Evolutionary conservation across 345 rosid genomes (phyloP), one percentile per base, ranked within the genome.

Genomic region (Acer campestre): DNA sequence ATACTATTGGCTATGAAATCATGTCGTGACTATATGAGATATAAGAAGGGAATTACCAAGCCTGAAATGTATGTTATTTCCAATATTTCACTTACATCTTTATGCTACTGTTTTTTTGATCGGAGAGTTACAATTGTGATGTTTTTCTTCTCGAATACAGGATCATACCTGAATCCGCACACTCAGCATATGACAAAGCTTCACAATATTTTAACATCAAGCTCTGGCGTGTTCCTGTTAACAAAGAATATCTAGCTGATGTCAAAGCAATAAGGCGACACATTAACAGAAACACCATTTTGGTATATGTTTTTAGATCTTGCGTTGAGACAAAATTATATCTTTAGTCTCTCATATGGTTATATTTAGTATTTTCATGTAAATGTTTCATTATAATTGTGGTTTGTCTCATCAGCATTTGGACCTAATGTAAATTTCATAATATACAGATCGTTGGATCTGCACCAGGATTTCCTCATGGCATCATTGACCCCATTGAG

Each of bases 381-480:
- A 20, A 48, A 74, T 55, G n/a, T 44, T 74, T 23, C 61, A 67
- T 61, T 73, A 12, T 67, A 59, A 48, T 22, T 71, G 12, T 27
- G 25, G 68, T 56, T 11, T 78, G 9, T 61, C 31, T 71, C 64
- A 80, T 71, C 64, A 78, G 1, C 42, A 17, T 42, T 44, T 38
- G 61, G 74, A 61, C 49, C 78, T 82, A 58, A 82, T 74, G 27
- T 68, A 18, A 55, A 48, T 76, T 68, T 67, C 70, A 62, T 83
- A 59, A 48, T 76, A 49, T 86, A 73, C 89, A 96, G 99, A 92
- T 96, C 84, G 97, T 96, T 84, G 99, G 97, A 85, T 96, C 99
- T 81, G 97, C 99, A 40, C 98, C 99, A 49, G 98, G 98, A 29
- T 96, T 82, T 78, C 99, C 98, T 85, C 99, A 96, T 80, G 98